phyloP scores from a whole-genome alignment of 768 basidiomycete genomes.

The Chalciporus piperatus region DNA sequence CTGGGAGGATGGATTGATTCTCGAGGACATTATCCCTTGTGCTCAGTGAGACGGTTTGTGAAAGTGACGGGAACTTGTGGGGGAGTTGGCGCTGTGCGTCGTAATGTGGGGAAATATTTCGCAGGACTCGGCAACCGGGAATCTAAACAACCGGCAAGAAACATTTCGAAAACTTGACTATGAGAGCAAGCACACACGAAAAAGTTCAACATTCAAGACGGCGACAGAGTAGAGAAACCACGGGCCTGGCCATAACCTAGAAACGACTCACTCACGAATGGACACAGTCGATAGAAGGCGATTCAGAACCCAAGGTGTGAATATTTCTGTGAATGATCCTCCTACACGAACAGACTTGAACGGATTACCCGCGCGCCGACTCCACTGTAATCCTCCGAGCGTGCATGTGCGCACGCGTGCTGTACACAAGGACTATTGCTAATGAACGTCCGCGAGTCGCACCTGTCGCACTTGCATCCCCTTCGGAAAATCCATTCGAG shows the following conservation, averaged over 20 bases:
- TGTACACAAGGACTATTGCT: not conserved
- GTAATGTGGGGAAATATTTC: slow-evolving; percentile 5
- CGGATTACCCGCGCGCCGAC: slow-evolving; percentile 7
- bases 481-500: not conserved
- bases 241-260: too few relatives aligned
- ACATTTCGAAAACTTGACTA: not conserved
- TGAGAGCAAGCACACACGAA: not conserved
- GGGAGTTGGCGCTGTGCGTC: not conserved
- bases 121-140: slow-evolving; percentile 1
- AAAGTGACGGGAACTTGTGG: not conserved
- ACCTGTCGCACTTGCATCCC: not conserved
- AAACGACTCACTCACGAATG: too few relatives aligned
- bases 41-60: not conserved
- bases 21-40: slow-evolving; percentile 1
- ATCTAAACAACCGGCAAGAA: not conserved
- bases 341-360: slow-evolving; percentile 8
- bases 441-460: slow-evolving; percentile 26
- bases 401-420: not conserved
- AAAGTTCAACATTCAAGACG: too few relatives aligned
- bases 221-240: too few relatives aligned
- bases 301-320: not conserved
- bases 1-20: not conserved
- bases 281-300: too few relatives aligned
- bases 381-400: not conserved
- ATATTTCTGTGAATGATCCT: not conserved